Conservation (phyloP, 2,329 filamentous ascomycete species). For the Aphanocladium album region DNA sequence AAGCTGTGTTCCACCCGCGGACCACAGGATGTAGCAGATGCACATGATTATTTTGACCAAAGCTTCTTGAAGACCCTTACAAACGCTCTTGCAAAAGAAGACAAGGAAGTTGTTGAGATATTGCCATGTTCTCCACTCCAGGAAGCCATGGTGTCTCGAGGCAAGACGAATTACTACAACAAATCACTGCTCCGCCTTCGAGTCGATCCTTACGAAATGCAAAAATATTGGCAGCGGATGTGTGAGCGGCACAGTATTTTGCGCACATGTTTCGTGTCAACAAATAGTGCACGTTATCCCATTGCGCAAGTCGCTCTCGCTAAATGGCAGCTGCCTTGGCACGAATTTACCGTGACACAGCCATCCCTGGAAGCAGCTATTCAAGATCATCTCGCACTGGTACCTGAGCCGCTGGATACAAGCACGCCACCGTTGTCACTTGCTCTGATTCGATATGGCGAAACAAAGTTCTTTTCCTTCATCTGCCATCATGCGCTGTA, state of each 20-base stretch:
- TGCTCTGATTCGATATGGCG: constrained; percentile 32
- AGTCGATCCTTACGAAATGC: constrained; percentile 45
- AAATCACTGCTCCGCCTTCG: constrained; percentile 59
- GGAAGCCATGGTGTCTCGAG: constrained; percentile 71
- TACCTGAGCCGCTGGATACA: constrained; percentile 40
- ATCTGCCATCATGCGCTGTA: constrained; percentile 77
- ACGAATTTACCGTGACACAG: constrained; percentile 25
- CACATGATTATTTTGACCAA: constrained; percentile 22
- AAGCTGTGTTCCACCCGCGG: constrained; percentile 11
- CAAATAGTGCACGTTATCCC: constrained; percentile 53
- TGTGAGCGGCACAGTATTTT: constrained; percentile 67
- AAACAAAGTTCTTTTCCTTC: constrained; percentile 38
- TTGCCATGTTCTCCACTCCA: constrained; percentile 83
- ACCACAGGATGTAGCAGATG: neutral
- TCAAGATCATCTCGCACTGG: constrained; percentile 32
- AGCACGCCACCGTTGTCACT: constrained; percentile 41
- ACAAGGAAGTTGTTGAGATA: constrained; percentile 45
- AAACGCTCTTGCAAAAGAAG: constrained; percentile 26
- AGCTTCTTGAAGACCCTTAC: constrained; percentile 24
- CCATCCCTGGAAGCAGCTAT: constrained; percentile 33
- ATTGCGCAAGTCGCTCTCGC: constrained; percentile 68
- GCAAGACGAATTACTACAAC: constrained; percentile 63
- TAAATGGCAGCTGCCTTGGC: constrained; percentile 38
- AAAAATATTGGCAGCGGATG: constrained; percentile 58
- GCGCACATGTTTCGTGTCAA: constrained; percentile 68